Conservation (phyloP, 257 asterid species). For the Lantana camara region DNA sequence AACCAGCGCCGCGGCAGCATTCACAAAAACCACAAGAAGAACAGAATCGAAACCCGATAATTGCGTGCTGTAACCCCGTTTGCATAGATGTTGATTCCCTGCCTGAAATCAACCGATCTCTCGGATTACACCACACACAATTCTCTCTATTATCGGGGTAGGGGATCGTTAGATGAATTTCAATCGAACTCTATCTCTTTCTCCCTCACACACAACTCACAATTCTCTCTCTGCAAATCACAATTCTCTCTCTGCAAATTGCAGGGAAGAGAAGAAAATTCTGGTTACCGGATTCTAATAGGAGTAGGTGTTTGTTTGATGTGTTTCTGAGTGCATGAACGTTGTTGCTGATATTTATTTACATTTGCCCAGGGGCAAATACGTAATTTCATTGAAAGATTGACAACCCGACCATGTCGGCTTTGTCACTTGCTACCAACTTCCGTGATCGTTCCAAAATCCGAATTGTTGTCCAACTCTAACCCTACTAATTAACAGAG, state of each 20-base stretch:
- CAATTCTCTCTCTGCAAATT: conserved; percentile 20
- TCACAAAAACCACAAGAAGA: conserved; percentile 23
- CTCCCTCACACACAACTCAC: background rate
- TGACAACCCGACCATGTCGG: conserved; percentile 24
- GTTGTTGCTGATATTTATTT: background rate
- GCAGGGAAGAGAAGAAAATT: conserved; percentile 3
- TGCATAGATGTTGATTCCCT: conserved; percentile 65
- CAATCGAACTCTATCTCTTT: background rate
- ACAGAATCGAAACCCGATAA: conserved; percentile 22
- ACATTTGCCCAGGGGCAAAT: conserved; percentile 21
- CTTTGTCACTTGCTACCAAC: background rate
- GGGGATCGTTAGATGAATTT: no score
- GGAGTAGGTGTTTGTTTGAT: conserved; percentile 12
- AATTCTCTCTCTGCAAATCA: conserved; percentile 11
- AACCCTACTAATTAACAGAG: no score
- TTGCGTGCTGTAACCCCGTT: conserved; percentile 42
- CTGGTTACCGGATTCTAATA: background rate
- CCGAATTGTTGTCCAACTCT: no score
- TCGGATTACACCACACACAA: background rate
- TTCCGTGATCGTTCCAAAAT: conserved; percentile 14
- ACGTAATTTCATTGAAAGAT: conserved; percentile 17
- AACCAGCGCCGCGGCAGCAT: conserved; percentile 33
- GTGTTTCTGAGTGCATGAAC: conserved; percentile 28
- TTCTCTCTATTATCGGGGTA: no score
- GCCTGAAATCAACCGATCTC: conserved; percentile 1